Base-by-base conservation (phyloP, 257 asterid genomes). In the Solanum bulbocastanum region DNA sequence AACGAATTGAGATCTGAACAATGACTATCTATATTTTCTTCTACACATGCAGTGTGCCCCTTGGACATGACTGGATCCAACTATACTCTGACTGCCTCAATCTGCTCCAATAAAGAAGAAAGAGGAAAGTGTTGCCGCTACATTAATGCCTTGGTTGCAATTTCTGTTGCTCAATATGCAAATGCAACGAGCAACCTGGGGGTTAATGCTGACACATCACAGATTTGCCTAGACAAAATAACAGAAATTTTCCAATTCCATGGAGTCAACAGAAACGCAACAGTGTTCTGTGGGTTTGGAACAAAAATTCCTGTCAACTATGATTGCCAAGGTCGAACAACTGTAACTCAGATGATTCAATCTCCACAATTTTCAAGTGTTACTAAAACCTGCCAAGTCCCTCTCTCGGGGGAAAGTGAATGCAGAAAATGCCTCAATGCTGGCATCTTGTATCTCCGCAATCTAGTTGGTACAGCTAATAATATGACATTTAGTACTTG, bases 341-440 rank as follows among this genome's bases (percentile, higher is more conserved):
- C 94, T 60, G 94, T 97, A 72, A 86, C 87, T 37, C 98, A 96
- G 91, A 95, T 97, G 98, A 91, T 91, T 46, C 91, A 87, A 85
- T 92, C 98, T 89, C 98, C 97, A 8, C 93, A 93, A 79, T 97
- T 95, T 83, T 37, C 84, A 30, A 93, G 92, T 73, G 96, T 97
- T 71, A 62, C 88, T 69, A 92, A 88, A 79, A 94, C 91, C 69
- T 97, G 99, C 94, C 91, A 79, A 87, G 91, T 71, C 82, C 94
- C 98, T 20, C 91, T 95, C 46, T 90, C 90, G 3, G 90, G 32
- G 56, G 94, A 88, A 23, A 90, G 88, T 88, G 71, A 92, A 81
- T 97, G 99, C 90, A 91, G 91, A 79, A 96, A 91, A 91, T 97
- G 99, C 91, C 91, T 97, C 91, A 96, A 94, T 91, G 91, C 97